A percentile compares a stretch with the other conserved stretches of the same genome.
phyloP scores from a whole-genome alignment of 2,329 filamentous ascomycete species.

The Pyrenochaeta sp. region DNA sequence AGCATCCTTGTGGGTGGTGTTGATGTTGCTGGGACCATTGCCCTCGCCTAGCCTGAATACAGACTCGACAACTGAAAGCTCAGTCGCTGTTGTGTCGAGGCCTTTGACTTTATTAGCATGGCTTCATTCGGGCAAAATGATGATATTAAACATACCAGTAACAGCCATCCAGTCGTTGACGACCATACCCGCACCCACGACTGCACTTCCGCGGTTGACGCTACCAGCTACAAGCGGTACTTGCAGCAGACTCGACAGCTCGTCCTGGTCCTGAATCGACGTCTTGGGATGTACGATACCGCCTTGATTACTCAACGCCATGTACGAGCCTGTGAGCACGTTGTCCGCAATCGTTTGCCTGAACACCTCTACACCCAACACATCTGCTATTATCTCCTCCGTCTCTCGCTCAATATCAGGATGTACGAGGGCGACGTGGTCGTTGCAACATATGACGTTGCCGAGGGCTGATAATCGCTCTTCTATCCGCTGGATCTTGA shows the following conservation, averaged over 20 bases:
- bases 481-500: conserved; percentile 97
- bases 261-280: conserved; percentile 95
- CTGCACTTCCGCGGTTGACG: conserved; percentile 90
- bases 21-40: conserved; percentile 76
- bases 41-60: conserved; percentile 95
- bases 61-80: conserved; percentile 93
- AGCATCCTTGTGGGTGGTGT: conserved; percentile 89
- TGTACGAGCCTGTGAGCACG: conserved; percentile 94
- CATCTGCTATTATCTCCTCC: conserved; percentile 97
- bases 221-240: conserved; percentile 94
- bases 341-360: conserved; percentile 96
- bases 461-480: conserved; percentile 94
- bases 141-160: conserved; percentile 56
- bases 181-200: conserved; percentile 96
- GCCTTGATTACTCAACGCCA: conserved; percentile 94
- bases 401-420: conserved; percentile 97
- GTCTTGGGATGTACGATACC: conserved; percentile 98
- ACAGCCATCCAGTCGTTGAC: conserved; percentile 98
- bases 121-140: neutral
- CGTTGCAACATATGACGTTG: conserved; percentile 96
- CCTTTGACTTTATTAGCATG: conserved; percentile 53
- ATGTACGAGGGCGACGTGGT: conserved; percentile 95
- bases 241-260: conserved; percentile 90
- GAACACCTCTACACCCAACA: conserved; percentile 88
- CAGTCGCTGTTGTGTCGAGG: conserved; percentile 94